phyloP scores from a whole-genome alignment of 2,329 filamentous ascomycete species.

The Phialocephala sp. region DNA sequence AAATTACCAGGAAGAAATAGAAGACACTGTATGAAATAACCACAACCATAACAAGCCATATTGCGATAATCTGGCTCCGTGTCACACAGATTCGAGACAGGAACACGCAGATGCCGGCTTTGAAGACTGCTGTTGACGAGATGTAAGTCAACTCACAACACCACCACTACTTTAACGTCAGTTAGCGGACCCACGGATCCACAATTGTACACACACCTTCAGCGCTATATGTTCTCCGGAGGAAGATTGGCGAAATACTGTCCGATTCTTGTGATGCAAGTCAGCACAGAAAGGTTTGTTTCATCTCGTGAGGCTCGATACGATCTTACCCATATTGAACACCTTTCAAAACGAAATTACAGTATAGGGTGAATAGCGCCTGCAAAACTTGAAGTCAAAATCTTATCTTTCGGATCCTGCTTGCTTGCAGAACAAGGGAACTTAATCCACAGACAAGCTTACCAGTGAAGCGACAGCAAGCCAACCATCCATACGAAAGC shows the following conservation, averaged over 20 bases:
- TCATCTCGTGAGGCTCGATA: too few relatives aligned
- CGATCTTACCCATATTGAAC: conserved; percentile 26
- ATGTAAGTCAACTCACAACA: conserved; percentile 46
- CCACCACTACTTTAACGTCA: conserved; percentile 29
- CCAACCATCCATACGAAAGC: conserved; percentile 53
- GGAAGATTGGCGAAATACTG: conserved; percentile 26
- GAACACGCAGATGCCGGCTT: conserved; percentile 46
- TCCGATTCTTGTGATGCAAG: conserved; percentile 25
- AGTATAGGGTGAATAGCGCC: conserved; percentile 29
- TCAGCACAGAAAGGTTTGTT: neutral
- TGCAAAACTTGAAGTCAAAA: conserved; percentile 9
- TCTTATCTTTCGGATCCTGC: neutral
- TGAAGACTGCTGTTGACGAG: conserved; percentile 47
- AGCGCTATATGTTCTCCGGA: conserved; percentile 22
- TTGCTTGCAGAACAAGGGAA: too few relatives aligned
- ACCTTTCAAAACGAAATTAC: conserved; percentile 30
- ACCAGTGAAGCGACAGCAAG: conserved; percentile 55
- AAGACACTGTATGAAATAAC: conserved; percentile 43
- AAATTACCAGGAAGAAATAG: conserved; percentile 47
- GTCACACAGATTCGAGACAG: conserved; percentile 44
- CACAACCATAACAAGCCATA: conserved; percentile 43
- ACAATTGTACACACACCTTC: conserved; percentile 24
- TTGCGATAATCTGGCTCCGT: conserved; percentile 40
- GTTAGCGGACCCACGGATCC: neutral
- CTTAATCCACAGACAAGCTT: conserved; percentile 24